Evolutionary conservation across 1,284 basidiomycete species (phyloP), one percentile per base, ranked within the genome.

Genomic region (Neolentinus lepideus): DNA sequence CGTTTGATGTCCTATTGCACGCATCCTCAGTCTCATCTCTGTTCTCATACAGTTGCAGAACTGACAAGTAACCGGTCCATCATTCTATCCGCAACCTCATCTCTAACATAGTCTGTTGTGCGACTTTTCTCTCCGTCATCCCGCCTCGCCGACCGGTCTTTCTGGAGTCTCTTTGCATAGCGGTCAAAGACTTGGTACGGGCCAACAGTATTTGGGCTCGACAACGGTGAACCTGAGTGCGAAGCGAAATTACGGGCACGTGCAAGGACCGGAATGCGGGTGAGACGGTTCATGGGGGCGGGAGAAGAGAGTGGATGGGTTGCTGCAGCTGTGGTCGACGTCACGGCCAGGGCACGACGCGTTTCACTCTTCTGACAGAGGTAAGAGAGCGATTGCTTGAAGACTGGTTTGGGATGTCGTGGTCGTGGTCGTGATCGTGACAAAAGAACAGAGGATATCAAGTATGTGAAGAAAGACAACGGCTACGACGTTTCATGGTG

Each of bases 121-220:
- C 85, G 78, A 64, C 86, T 94, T 46, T 78, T 76, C 27, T 72
- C 68, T 12, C 84, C 84, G 31, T 72, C 79, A 48, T 81, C 79
- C 52, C 75, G 78, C 47, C 65, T 57, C 1, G 83, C 90, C 1
- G 94, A 88, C 11, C 85, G 78, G 66, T 96, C 85, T 64, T 84
- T 87, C 70, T 99, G 96, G 10, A 83, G 66, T 35, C 74, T 77
- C 72, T 99, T 99, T n/a, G 78, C 84, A 50, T 78, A 71, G 50
- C 95, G 84, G 70, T 99, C 95, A 66, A 99, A 99, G 22, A 98
- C 84, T 64, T 88, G 79, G 67, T 88, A 93, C 1, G 85, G 83
- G 0, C 77, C 77, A 24, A 79, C 67, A 14, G 74, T 71, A 59
- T 72, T 71, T 0, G 75, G 67, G 48, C 38, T 16, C 6, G 38